Base-by-base conservation (phyloP, 805 yeast genomes). In the Saccharomyces mikatae region DNA sequence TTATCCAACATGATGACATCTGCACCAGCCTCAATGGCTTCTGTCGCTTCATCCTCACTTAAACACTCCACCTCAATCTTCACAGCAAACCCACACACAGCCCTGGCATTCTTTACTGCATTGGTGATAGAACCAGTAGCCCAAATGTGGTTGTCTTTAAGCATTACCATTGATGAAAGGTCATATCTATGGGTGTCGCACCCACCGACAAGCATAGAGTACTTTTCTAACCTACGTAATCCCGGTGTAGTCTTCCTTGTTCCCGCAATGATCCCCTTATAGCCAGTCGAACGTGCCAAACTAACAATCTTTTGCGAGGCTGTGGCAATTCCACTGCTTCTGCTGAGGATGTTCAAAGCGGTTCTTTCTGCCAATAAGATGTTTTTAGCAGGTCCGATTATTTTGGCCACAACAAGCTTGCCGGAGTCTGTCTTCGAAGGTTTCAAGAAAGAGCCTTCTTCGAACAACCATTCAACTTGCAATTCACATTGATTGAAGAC, bases 171-270 rank as follows among this genome's bases (percentile, higher is more conserved):
- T 1, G 94, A 81, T 48, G 94, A 84, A 54, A 91, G 79, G 67
- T 92, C 97, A 66, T 89, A 89, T 59, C 98, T 78, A 70, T 91
- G 98, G 53, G 94, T 80, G 67, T 91, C 98, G 54, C 89, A 87
- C 2, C 97, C 97, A 31, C 97, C 98, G 9, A 91, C 95, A 31
- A 89, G 73, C 98, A 91, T 92, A 26, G 96, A 86, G 71, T 91
- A 91, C 69, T 91, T 91, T 67, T 91, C 98, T 55, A 92, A 72
- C 47, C 84, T 75, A 64, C 98, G 81, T 58, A 91, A 78, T 0
- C 98, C 98, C 0, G 98, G 98, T 0, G 98, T 92, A n/a, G 97
- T 92, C 72, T 91, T 91, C 67, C 98, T 80, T 1, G 98, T 91
- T 6, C 97, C 98, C 0, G 98, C 97, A 67, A 91, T 89, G 26